phyloP scores from a whole-genome alignment of 2,329 filamentous ascomycete genomes.

The Calonectria hongkongensis region DNA sequence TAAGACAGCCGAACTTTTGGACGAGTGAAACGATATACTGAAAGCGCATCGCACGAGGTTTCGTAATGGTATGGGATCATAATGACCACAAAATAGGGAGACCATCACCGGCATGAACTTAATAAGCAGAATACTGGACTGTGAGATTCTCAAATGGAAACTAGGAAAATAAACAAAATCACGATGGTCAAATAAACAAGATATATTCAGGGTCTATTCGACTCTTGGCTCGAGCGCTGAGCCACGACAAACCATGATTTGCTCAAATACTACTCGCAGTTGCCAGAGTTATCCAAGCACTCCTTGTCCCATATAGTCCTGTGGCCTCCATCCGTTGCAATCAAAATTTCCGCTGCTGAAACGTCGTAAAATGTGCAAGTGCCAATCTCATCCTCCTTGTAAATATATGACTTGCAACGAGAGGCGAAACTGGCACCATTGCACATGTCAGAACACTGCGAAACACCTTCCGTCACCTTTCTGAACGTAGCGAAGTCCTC shows the following conservation, averaged over 20 bases:
- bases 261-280: neutral
- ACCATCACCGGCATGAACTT: no score
- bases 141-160: no score
- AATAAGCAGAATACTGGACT: no score
- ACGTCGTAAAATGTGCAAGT: conserved; percentile 25
- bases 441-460: conserved; percentile 24
- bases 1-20: neutral
- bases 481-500: conserved; percentile 22
- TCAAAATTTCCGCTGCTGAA: neutral
- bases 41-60: neutral
- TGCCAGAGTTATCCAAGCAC: neutral
- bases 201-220: no score
- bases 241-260: no score
- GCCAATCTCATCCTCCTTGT: neutral
- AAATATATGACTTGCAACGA: conserved; percentile 22
- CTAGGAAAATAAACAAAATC: no score
- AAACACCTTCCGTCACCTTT: neutral
- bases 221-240: no score
- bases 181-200: no score
- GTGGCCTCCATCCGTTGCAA: no score
- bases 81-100: no score
- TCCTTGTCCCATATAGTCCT: neutral
- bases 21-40: neutral
- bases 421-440: neutral
- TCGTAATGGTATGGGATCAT: neutral